Evolutionary conservation across 352 stramenopile genomes (phyloP).

Genomic region (Pythium myriotylum): DNA sequence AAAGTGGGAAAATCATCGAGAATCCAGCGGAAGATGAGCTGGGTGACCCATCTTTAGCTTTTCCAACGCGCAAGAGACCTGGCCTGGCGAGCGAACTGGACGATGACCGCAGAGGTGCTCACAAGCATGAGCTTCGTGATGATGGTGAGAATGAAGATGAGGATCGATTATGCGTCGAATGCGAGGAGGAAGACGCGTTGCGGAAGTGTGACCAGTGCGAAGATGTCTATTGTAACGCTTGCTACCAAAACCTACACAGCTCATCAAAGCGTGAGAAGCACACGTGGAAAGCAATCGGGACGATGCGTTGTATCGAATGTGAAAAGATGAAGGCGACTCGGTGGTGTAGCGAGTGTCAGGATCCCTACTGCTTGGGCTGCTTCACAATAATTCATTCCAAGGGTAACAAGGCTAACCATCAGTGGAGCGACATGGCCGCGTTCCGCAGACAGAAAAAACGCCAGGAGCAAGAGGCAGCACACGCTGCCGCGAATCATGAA

Average conservation of each 20-base stretch:
- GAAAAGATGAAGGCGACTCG: slow-evolving; percentile 85
- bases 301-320: slow-evolving; percentile 80
- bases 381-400: slow-evolving; percentile 86
- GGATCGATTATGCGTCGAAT: slow-evolving; percentile 76
- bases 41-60: slow-evolving; percentile 28
- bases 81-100: not conserved
- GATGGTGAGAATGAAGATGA: slow-evolving; percentile 60
- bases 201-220: slow-evolving; percentile 73
- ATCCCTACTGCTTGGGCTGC: slow-evolving; percentile 81
- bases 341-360: slow-evolving; percentile 73
- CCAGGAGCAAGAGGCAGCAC: slow-evolving; percentile 31
- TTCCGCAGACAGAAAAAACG: slow-evolving; percentile 55
- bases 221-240: slow-evolving; percentile 78
- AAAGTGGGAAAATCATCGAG: slow-evolving; percentile 66
- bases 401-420: slow-evolving; percentile 71
- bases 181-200: slow-evolving; percentile 71
- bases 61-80: slow-evolving; percentile 25
- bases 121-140: slow-evolving; percentile 31
- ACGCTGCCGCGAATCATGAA: slow-evolving; percentile 30
- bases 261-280: slow-evolving; percentile 73
- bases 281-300: slow-evolving; percentile 75
- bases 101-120: not conserved
- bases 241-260: slow-evolving; percentile 76
- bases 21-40: slow-evolving; percentile 49
- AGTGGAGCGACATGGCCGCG: slow-evolving; percentile 70